Evolutionary conservation across 768 basidiomycete species (phyloP), one percentile per base, ranked within the genome.

Genomic region (Mycena kentingensis): DNA sequence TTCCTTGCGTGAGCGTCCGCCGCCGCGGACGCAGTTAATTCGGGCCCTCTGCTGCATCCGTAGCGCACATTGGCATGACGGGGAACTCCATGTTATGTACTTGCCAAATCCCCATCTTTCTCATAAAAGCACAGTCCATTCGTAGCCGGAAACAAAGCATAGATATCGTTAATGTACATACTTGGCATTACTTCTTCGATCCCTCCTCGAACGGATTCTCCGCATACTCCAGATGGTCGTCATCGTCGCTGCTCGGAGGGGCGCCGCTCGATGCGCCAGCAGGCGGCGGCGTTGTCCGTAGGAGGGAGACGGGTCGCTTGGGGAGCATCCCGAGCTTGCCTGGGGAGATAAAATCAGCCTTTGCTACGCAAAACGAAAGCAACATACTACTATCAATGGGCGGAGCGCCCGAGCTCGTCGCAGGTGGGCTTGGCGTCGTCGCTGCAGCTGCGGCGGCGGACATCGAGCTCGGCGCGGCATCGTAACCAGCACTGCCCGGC

Each of bases 131-230:
- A n/a, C n/a, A n/a, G n/a, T n/a, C n/a, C n/a, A n/a, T n/a, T n/a
- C n/a, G n/a, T n/a, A n/a, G n/a, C n/a, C n/a, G n/a, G n/a, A n/a
- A n/a, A n/a, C n/a, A n/a, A n/a, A n/a, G n/a, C n/a, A n/a, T n/a
- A n/a, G n/a, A n/a, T n/a, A n/a, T n/a, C n/a, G n/a, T n/a, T n/a
- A n/a, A n/a, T n/a, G n/a, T n/a, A n/a, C n/a, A n/a, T n/a, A n/a
- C n/a, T n/a, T n/a, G n/a, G 41, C 13, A 25, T 26, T 42, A 42
- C 41, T 42, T 42, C 51, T 65, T 64, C 49, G 52, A 62, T 1
- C 32, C 55, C 44, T 87, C 84, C 51, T 89, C 86, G 54, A 90
- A 90, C 29, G 87, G 87, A 60, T 82, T 88, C 75, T 88, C 85
- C 3, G 79, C 77, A 65, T 87, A 89, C 66, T 88, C 87, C 58